These are phyloP conservation scores for Hyaloperonospora arabidopsidis DNA, from an alignment of 352 stramenopile genomes.

Conservation along the genomic window DNA sequence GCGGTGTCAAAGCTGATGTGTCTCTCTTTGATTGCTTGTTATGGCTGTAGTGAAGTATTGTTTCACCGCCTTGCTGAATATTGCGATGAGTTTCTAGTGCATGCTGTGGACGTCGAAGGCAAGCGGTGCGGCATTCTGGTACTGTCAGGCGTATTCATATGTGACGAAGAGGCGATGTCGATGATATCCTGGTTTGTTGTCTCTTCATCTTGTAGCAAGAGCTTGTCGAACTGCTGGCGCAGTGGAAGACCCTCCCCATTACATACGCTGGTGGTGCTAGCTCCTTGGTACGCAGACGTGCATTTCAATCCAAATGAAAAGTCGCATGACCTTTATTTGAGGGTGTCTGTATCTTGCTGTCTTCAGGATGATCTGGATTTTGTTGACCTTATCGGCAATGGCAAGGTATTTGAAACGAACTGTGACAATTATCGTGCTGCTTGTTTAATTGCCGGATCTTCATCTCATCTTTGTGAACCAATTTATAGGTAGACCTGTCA, in stretches of 20 bases:
- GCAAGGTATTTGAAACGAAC: constrained; percentile 45
- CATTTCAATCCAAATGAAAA: background rate
- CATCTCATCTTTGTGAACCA: background rate
- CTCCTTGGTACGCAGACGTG: constrained; percentile 53
- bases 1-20: constrained; percentile 3
- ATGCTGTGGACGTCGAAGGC: constrained; percentile 97
- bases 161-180: background rate
- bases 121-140: constrained; percentile 92
- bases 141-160: background rate
- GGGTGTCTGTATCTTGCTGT: constrained; percentile 3
- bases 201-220: constrained; percentile 67
- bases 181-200: background rate
- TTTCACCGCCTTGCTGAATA: constrained; percentile 86
- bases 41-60: constrained; percentile 51
- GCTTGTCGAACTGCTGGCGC: constrained; percentile 88
- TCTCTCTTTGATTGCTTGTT: constrained; percentile 1
- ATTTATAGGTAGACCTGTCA: constrained; percentile 90
- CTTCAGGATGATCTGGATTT: constrained; percentile 88
- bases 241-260: constrained; percentile 90
- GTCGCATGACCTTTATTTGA: background rate
- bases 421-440: background rate
- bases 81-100: constrained; percentile 97
- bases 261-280: constrained; percentile 96
- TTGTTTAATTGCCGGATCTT: background rate
- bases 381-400: constrained; percentile 87